Base-by-base conservation (phyloP, 2,329 filamentous ascomycete species). In the Mollisiaceae sp. region DNA sequence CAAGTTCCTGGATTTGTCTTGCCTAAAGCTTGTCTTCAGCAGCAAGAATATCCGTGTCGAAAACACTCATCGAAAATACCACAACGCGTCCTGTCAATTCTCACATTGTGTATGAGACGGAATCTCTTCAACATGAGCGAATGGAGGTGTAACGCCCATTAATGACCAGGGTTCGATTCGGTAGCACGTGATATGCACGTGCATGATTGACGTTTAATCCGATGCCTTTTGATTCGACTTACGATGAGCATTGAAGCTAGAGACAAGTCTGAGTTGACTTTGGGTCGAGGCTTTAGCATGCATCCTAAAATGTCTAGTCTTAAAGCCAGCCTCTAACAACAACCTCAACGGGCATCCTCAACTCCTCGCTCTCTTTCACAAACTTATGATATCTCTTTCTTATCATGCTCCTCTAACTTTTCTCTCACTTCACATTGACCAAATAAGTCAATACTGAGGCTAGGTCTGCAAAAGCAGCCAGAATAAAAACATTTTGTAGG, bases 371-470 rank as follows among this genome's bases (percentile, higher is more conserved):
- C 59, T 73, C 69, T 57, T 76, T 75, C 1, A 81, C 78, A 67
- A 78, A 79, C 39, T 74, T 74, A 66, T 73, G 77, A 67, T 81
- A 82, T 60, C 76, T 74, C 27, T 54, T 67, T 8, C 78, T 78
- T 15, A 75, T 79, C 68, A 67, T 77, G 60, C 77, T 77, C 63
- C 79, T 76, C 71, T 82, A 72, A 8, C 65, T 67, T 65, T 82
- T 83, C 2, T 84, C 84, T 65, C 76, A 85, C 68, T 78, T 82
- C 12, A 85, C 79, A 69, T 86, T 80, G 1, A 80, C 55, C 12
- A 85, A 74, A 70, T 80, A 78, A 15, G 77, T 78, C 36, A 79
- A 71, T 24, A 79, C 76, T 56, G 79, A 77, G 5, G 74, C 77
- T 62, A 82, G 47, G 2, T 47, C 60, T 22, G 67, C 69, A 69